phyloP scores from a whole-genome alignment of 2,329 filamentous ascomycete genomes.

The Pestalotiopsis sp. region DNA sequence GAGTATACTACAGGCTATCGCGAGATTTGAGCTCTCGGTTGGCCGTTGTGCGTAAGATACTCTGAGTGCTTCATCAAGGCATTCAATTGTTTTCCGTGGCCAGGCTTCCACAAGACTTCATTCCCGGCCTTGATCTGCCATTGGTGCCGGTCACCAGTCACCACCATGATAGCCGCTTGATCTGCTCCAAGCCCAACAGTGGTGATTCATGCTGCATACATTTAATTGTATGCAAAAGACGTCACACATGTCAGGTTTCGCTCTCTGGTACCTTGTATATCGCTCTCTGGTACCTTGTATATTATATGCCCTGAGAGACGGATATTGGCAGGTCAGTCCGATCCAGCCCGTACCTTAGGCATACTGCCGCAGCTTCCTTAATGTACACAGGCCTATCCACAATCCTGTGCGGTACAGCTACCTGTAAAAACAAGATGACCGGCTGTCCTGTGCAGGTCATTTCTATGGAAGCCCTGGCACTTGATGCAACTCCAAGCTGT shows the following conservation, averaged over 20 bases:
- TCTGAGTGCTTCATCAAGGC: too few relatives aligned
- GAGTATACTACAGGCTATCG: too few relatives aligned
- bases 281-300: not conserved
- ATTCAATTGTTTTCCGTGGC: too few relatives aligned
- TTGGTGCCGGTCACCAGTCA: too few relatives aligned
- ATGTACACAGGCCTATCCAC: conserved; percentile 3
- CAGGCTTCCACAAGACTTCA: too few relatives aligned
- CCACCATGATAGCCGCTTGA: too few relatives aligned
- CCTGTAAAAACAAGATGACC: not conserved
- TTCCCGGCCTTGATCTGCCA: too few relatives aligned
- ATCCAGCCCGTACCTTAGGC: not conserved
- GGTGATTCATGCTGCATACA: not conserved
- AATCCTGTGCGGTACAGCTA: not conserved
- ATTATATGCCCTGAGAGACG: not conserved
- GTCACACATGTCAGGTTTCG: not conserved
- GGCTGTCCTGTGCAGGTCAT: not conserved
- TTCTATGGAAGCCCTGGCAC: not conserved
- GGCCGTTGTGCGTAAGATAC: too few relatives aligned
- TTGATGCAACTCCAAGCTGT: not conserved
- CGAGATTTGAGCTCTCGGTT: too few relatives aligned
- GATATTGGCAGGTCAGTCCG: not conserved
- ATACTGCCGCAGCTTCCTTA: not conserved
- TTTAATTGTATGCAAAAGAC: not conserved
- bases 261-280: not conserved
- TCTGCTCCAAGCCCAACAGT: too few relatives aligned